Evolutionary conservation across 169 alveolate species (phyloP).

Genomic region (Toxoplasma gondii): DNA sequence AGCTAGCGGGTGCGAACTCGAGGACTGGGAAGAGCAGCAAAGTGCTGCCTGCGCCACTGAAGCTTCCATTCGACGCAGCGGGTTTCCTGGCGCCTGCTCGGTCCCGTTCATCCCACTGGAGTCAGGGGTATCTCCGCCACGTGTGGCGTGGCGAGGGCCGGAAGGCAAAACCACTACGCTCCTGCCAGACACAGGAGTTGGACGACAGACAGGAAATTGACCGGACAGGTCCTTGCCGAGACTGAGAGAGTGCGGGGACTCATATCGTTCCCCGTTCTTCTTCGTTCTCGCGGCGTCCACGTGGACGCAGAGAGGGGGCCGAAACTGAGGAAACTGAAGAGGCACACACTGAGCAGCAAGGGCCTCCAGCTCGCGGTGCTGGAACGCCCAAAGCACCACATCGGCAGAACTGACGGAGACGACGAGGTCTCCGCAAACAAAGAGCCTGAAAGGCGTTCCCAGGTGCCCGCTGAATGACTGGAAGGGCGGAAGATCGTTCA

Average conservation of each 20-base stretch:
- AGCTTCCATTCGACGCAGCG: too few relatives aligned
- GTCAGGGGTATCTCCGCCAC: too few relatives aligned
- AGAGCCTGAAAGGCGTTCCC: conserved; percentile 58
- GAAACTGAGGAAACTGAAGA: conserved; percentile 4
- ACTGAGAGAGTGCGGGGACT: too few relatives aligned
- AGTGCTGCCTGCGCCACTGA: neutral
- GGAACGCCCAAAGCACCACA: conserved; percentile 53
- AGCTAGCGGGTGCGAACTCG: neutral
- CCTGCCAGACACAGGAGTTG: too few relatives aligned
- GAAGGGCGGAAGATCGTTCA: conserved; percentile 7
- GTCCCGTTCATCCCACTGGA: too few relatives aligned
- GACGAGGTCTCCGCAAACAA: conserved; percentile 47
- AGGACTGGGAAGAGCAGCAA: conserved; percentile 25
- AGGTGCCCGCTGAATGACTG: conserved; percentile 66
- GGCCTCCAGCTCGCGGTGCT: conserved; percentile 7
- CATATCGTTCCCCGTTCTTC: too few relatives aligned
- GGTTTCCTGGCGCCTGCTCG: too few relatives aligned
- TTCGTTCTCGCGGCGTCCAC: too few relatives aligned
- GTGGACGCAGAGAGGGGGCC: neutral
- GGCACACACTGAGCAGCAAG: conserved; percentile 6
- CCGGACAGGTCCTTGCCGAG: too few relatives aligned
- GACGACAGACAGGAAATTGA: too few relatives aligned
- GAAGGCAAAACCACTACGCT: too few relatives aligned
- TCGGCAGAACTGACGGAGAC: conserved; percentile 64
- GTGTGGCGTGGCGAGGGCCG: too few relatives aligned